Evolutionary conservation across 495 filamentous ascomycete genomes (phyloP), one percentile per base, ranked within the genome.

Genomic region (Penicillium fimorum): DNA sequence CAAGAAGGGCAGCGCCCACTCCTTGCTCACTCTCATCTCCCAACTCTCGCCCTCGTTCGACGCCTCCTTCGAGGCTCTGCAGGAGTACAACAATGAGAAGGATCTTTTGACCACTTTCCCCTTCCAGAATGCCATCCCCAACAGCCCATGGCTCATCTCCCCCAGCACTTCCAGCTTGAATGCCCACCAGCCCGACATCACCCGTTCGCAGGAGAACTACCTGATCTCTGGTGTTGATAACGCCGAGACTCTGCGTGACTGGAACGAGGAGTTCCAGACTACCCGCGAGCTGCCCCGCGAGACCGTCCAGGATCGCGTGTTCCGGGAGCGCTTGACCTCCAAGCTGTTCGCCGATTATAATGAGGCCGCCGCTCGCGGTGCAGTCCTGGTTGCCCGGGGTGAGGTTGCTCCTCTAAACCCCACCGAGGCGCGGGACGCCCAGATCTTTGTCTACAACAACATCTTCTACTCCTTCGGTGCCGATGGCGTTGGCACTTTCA

Each of bases 371-470:
- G 87, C 90, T 29, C 84, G 91, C 40, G 95, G 95, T 48, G 95
- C 93, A n/a, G 87, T 96, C 32, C 74, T 97, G 42, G 92, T 99
- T 55, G 93, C 91, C 24, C 84, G 89, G 53, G 95, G 93, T 35
- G 95, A 99, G 70, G 86, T 99, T 51, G 87, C 92, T 33, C 91
- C 95, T n/a, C 75, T 99, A 49, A 99, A 99, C 73, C 95, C 95
- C 9, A 97, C 93, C 1, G 95, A 99, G 72, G 85, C 78, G 47
- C 82, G 79, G 45, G 92, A 97, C 70, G 95, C 95, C 3, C 95
- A 97, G 75, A 99, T 99, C 59, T 99, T 96, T 68, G 92, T 99
- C 15, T 97, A 97, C 75, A 97, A 97, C 78, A 97, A 97, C 73
- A 88, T 99, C 55, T 99, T 99, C 78, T 97, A 93, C 78, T 97